Conservation (phyloP, 2,329 filamentous ascomycete species). For the Fusarium sambucinum region DNA sequence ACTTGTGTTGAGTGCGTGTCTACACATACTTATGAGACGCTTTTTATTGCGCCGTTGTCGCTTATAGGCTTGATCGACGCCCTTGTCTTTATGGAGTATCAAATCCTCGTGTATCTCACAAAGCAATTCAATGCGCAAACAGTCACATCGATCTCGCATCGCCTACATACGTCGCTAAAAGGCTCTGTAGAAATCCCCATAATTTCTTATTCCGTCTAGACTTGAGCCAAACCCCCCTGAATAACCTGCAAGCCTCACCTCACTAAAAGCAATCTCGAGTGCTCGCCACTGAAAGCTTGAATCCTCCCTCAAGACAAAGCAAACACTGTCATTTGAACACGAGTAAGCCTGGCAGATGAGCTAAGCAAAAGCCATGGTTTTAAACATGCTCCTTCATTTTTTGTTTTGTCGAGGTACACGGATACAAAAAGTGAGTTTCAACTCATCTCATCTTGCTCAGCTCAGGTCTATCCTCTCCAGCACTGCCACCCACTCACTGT, state of each 20-base stretch:
- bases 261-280: neutral
- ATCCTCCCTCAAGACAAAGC: neutral
- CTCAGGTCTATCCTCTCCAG: conserved; percentile 13
- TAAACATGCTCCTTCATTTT: neutral
- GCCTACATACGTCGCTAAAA: neutral
- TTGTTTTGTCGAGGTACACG: neutral
- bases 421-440: neutral
- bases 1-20: neutral
- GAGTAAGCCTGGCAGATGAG: neutral
- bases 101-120: neutral
- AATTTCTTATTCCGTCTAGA: neutral
- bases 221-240: neutral
- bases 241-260: neutral
- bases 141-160: neutral
- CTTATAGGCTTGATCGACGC: neutral
- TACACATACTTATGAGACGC: neutral
- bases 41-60: neutral
- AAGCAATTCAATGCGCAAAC: neutral
- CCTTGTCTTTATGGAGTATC: neutral
- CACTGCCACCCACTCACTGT: conserved; percentile 24
- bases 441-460: conserved; percentile 9
- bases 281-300: neutral
- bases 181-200: neutral
- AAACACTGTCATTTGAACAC: neutral
- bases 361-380: neutral